Evolutionary conservation across 495 filamentous ascomycete species (phyloP).

Genomic region (Aspergillus haitiensis): DNA sequence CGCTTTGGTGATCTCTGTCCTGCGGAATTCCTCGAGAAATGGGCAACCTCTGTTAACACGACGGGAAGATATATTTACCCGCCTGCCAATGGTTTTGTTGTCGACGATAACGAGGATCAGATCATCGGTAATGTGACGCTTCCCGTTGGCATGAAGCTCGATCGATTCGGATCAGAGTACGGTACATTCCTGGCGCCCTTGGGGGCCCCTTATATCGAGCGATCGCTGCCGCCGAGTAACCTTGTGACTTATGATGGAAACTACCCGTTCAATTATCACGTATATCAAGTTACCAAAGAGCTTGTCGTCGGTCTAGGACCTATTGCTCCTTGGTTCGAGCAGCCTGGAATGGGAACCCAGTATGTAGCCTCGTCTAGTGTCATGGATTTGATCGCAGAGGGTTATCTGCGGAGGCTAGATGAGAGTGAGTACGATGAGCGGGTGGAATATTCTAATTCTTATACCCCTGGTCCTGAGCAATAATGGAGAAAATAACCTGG

Average conservation of each 20-base stretch:
- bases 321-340: conserved; percentile 57
- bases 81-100: conserved; percentile 42
- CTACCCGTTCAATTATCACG: conserved; percentile 56
- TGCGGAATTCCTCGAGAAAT: conserved; percentile 47
- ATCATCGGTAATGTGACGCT: conserved; percentile 52
- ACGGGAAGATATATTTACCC: conserved; percentile 46
- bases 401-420: conserved; percentile 24
- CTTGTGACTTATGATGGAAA: conserved; percentile 40
- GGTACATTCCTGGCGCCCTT: conserved; percentile 47
- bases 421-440: conserved; percentile 16
- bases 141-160: conserved; percentile 46
- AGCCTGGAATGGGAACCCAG: conserved; percentile 58
- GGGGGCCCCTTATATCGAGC: conserved; percentile 53
- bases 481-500: neutral
- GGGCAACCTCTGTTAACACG: conserved; percentile 34
- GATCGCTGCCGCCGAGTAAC: conserved; percentile 54
- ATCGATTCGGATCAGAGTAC: conserved; percentile 55
- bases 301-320: conserved; percentile 50
- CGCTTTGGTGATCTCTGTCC: conserved; percentile 52
- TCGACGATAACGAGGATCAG: conserved; percentile 29
- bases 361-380: conserved; percentile 31
- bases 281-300: conserved; percentile 49
- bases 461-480: conserved; percentile 10
- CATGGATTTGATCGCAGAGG: conserved; percentile 25
- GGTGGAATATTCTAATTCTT: conserved; percentile 17